A percentile compares a stretch with the other conserved stretches of the same genome.
Evolutionary conservation across 2,329 filamentous ascomycete species (phyloP).

Genomic region (Calycina herbarum): DNA sequence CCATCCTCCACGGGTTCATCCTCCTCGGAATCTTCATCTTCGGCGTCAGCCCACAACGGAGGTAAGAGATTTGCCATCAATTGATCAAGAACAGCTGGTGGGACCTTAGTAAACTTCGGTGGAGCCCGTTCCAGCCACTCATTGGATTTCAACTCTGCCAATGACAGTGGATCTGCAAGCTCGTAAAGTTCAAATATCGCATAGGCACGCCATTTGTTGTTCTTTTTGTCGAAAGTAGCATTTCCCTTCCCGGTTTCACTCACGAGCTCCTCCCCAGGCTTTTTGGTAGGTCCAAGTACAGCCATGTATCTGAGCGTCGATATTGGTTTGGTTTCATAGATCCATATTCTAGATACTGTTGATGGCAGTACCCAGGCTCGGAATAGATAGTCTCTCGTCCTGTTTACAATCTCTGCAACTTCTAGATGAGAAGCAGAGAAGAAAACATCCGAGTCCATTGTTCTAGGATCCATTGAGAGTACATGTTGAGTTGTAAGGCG

Average conservation of each 20-base stretch:
- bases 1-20: background rate
- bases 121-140: slow-evolving; percentile 55
- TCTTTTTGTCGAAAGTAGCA: slow-evolving; percentile 42
- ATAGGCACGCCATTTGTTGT: slow-evolving; percentile 43
- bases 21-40: background rate
- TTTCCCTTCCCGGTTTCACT: slow-evolving; percentile 50
- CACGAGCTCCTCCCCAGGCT: slow-evolving; percentile 50
- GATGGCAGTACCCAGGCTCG: slow-evolving; percentile 56
- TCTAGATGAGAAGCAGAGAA: slow-evolving; percentile 50
- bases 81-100: slow-evolving; percentile 57
- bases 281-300: slow-evolving; percentile 48
- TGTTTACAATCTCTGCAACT: slow-evolving; percentile 50
- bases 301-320: slow-evolving; percentile 61
- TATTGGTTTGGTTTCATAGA: slow-evolving; percentile 52
- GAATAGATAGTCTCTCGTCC: slow-evolving; percentile 55
- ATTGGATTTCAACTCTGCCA: slow-evolving; percentile 52
- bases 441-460: slow-evolving; percentile 54
- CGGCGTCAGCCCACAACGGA: slow-evolving; percentile 40
- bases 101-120: slow-evolving; percentile 54
- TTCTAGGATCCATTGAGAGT: slow-evolving; percentile 49
- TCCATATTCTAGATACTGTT: slow-evolving; percentile 60
- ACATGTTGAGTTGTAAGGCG: slow-evolving; percentile 52
- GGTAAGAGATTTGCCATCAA: slow-evolving; percentile 58
- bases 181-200: slow-evolving; percentile 59
- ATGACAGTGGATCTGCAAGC: slow-evolving; percentile 58